Conservation (phyloP, 2,329 filamentous ascomycete genomes). For the Aspergillus texensis region DNA sequence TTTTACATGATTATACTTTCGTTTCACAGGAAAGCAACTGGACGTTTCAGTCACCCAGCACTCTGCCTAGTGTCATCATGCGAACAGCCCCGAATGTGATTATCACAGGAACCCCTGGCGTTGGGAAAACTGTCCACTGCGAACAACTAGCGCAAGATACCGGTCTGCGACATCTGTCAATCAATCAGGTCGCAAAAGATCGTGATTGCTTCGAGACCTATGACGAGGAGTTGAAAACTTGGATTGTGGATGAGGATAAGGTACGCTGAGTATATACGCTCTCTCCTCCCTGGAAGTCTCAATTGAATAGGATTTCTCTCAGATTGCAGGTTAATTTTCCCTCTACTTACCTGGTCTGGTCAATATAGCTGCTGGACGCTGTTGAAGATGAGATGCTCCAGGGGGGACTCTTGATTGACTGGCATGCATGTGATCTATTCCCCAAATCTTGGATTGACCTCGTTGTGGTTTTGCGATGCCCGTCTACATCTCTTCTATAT, state of each 20-base stretch:
- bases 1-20: background rate
- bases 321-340: background rate
- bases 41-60: background rate
- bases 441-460: slow-evolving; percentile 93
- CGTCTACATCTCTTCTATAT: slow-evolving; percentile 77
- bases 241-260: slow-evolving; percentile 97
- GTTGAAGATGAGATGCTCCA: slow-evolving; percentile 78
- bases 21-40: background rate
- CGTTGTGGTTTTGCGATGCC: slow-evolving; percentile 81
- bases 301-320: background rate
- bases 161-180: slow-evolving; percentile 77
- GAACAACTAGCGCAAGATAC: slow-evolving; percentile 76
- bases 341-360: slow-evolving; percentile 14
- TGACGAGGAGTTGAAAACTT: slow-evolving; percentile 81
- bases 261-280: slow-evolving; percentile 47
- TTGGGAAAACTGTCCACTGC: slow-evolving; percentile 93
- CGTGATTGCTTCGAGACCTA: slow-evolving; percentile 83
- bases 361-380: slow-evolving; percentile 70
- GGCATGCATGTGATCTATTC: slow-evolving; percentile 97
- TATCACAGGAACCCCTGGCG: slow-evolving; percentile 91
- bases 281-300: background rate
- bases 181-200: slow-evolving; percentile 92
- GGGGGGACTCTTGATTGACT: slow-evolving; percentile 90
- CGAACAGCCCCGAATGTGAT: slow-evolving; percentile 76
- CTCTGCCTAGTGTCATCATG: slow-evolving; percentile 30